A percentile compares a stretch with the other conserved stretches of the same genome.
Evolutionary conservation across 352 stramenopile species (phyloP).

Genomic region (Pythium volutum): DNA sequence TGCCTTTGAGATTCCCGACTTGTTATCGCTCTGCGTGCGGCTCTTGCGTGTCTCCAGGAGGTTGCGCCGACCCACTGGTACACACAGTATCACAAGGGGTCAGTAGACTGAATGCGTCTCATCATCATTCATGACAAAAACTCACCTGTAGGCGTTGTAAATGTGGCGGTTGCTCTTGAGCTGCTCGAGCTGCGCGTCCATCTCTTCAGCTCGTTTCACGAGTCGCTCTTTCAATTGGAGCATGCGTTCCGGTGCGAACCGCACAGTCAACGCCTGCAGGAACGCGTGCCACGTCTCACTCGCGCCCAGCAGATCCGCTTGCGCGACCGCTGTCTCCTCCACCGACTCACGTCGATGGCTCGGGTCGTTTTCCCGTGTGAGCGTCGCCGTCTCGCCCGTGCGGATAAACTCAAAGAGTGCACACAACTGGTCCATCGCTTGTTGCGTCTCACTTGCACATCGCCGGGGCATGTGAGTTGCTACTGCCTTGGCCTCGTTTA

Average conservation of each 20-base stretch:
- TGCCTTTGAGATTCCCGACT: neutral
- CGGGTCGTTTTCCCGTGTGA: conserved; percentile 58
- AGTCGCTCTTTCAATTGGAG: conserved; percentile 62
- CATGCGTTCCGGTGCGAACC: conserved; percentile 67
- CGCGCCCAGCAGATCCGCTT: conserved; percentile 34
- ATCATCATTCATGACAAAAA: neutral
- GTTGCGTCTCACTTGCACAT: conserved; percentile 14
- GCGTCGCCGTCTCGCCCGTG: conserved; percentile 36
- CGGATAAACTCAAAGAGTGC: conserved; percentile 77
- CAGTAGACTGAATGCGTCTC: neutral
- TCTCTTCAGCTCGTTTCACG: conserved; percentile 40
- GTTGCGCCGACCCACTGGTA: conserved; percentile 11
- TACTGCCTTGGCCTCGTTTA: conserved; percentile 21
- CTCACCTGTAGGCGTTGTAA: conserved; percentile 64
- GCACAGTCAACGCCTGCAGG: conserved; percentile 54
- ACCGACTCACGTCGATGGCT: conserved; percentile 19
- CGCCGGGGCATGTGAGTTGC: no score
- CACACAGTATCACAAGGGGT: neutral
- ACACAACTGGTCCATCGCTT: conserved; percentile 58
- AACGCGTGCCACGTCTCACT: conserved; percentile 57
- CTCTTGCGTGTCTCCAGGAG: neutral
- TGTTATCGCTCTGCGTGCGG: neutral
- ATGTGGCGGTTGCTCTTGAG: conserved; percentile 62
- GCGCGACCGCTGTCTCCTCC: conserved; percentile 19
- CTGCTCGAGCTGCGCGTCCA: conserved; percentile 44